phyloP scores from a whole-genome alignment of 805 yeast species.

The Starmerella floris region DNA sequence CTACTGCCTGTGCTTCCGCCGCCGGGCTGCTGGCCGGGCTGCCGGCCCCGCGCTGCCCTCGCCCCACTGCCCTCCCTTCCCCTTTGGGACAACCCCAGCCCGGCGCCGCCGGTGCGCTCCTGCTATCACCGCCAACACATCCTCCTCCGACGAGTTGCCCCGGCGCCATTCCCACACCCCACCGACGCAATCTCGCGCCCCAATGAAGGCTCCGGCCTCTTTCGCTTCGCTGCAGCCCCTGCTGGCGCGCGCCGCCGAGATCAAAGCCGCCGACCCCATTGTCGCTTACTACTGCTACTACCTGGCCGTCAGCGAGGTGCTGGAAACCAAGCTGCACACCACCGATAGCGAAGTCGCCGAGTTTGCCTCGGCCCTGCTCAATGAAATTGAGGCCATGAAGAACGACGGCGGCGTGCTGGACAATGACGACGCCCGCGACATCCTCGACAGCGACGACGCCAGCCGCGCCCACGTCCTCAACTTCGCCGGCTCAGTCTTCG shows the following conservation, averaged over 20 bases:
- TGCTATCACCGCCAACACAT: too few relatives aligned
- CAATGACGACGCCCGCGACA: conserved; percentile 29
- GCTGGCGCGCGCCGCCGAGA: conserved; percentile 41
- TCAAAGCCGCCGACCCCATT: conserved; percentile 45
- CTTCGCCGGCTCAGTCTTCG: conserved; percentile 49
- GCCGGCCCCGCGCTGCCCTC: too few relatives aligned
- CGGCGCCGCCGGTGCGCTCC: too few relatives aligned
- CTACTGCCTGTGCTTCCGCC: too few relatives aligned
- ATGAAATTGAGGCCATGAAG: conserved; percentile 46
- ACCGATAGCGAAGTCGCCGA: conserved; percentile 41
- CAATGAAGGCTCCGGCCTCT: neutral
- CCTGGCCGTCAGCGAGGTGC: conserved; percentile 61
- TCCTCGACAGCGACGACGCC: conserved; percentile 48
- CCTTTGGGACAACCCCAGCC: too few relatives aligned
- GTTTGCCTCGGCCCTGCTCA: conserved; percentile 51
- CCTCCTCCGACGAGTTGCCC: too few relatives aligned
- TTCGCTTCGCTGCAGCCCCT: conserved; percentile 22
- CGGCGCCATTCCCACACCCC: too few relatives aligned
- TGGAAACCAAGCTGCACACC: conserved; percentile 47
- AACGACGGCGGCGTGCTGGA: conserved; percentile 34
- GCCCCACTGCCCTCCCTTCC: too few relatives aligned
- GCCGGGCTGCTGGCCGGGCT: too few relatives aligned
- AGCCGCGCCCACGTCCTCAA: conserved; percentile 41
- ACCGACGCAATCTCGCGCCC: too few relatives aligned
- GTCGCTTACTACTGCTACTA: conserved; percentile 60